Percentiles rank a stretch among this genome's conserved stretches.
Evolutionary conservation across 2,329 filamentous ascomycete genomes (phyloP).

Genomic region (Alternaria longipes): DNA sequence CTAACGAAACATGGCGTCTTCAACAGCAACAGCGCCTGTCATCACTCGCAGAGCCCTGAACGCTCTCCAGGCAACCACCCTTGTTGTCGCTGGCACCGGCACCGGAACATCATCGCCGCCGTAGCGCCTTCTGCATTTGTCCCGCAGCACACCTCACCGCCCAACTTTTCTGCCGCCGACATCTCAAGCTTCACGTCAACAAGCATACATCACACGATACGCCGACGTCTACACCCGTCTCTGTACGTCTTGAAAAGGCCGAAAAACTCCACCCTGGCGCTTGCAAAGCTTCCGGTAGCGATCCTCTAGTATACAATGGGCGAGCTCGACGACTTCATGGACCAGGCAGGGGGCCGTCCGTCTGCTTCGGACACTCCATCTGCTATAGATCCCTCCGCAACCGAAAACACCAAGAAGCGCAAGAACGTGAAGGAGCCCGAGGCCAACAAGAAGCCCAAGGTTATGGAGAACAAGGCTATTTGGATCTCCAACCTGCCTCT

Average conservation of each 20-base stretch:
- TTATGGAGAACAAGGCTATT: constrained; percentile 80
- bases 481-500: constrained; percentile 88
- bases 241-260: background rate
- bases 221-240: background rate
- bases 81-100: constrained; percentile 11
- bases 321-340: constrained; percentile 26
- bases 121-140: constrained; percentile 21
- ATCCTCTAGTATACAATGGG: background rate
- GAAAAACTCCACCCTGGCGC: too few relatives aligned
- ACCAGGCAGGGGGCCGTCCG: constrained; percentile 13
- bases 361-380: constrained; percentile 6
- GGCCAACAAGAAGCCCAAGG: constrained; percentile 41
- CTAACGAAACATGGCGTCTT: constrained; percentile 38
- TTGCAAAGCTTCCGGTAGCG: background rate
- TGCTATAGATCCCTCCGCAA: constrained; percentile 11
- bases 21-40: constrained; percentile 27
- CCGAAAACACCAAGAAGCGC: constrained; percentile 33
- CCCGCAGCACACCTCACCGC: constrained; percentile 28
- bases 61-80: constrained; percentile 7
- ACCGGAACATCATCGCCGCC: constrained; percentile 20
- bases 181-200: constrained; percentile 13
- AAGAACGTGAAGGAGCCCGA: constrained; percentile 31
- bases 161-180: constrained; percentile 35
- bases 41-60: constrained; percentile 19
- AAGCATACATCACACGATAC: background rate